phyloP scores from a whole-genome alignment of 192 early-diverging fungal genomes.

The Gryganskiella cystojenkinii region DNA sequence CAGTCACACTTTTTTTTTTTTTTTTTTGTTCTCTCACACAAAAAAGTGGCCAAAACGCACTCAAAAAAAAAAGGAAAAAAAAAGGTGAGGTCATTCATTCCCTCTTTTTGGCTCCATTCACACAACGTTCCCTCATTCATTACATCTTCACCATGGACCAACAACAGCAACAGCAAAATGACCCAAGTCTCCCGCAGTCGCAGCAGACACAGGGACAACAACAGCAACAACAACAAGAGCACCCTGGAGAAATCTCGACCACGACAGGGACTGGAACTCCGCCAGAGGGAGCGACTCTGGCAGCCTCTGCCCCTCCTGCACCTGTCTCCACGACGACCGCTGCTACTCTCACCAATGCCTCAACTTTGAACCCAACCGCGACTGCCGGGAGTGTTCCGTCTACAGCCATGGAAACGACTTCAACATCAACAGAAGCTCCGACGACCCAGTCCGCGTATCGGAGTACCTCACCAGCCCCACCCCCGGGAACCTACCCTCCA shows the following conservation, averaged over 20 bases:
- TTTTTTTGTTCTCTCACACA: constrained; percentile 7
- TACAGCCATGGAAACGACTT: background rate
- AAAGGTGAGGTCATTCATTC: too few relatives aligned
- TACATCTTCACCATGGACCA: too few relatives aligned
- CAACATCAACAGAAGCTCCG: background rate
- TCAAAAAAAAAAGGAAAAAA: too few relatives aligned
- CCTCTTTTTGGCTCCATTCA: too few relatives aligned
- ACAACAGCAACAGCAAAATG: background rate
- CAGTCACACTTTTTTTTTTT: constrained; percentile 13
- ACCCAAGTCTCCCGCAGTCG: background rate
- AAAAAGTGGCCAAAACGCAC: too few relatives aligned
- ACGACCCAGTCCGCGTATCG: too few relatives aligned
- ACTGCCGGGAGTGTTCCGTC: too few relatives aligned
- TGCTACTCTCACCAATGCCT: background rate
- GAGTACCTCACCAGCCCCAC: background rate
- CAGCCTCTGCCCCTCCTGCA: background rate
- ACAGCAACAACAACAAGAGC: background rate
- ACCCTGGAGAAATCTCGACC: too few relatives aligned
- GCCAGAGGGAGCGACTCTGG: background rate
- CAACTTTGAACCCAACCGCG: background rate
- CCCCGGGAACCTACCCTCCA: too few relatives aligned
- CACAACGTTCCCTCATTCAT: too few relatives aligned
- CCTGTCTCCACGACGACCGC: background rate
- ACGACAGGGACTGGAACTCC: background rate
- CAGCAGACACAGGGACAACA: background rate